Evolutionary conservation across 148 eudicot species (phyloP).

Genomic region (Dianthus caryophyllus): DNA sequence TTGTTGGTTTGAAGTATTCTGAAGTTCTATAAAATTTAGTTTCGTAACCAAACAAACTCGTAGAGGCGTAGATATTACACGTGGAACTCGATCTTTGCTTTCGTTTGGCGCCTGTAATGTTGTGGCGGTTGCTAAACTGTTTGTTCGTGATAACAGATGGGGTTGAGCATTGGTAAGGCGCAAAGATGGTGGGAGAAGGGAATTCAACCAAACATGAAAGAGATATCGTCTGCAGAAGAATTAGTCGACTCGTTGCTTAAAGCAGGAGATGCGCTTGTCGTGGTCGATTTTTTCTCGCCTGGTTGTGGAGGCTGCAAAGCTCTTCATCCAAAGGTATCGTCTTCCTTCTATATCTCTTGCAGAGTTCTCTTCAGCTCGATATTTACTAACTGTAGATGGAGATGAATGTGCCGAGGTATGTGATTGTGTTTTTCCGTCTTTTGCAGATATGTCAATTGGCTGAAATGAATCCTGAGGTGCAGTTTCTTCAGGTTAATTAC

Average conservation of each 20-base stretch:
- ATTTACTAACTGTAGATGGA: not conserved
- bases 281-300: constrained; percentile 79
- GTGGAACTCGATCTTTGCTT: not conserved
- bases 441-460: constrained; percentile 78
- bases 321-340: constrained; percentile 81
- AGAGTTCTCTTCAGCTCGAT: not conserved
- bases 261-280: constrained; percentile 69
- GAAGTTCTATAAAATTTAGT: too few species aligned
- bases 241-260: constrained; percentile 52
- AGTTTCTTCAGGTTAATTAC: constrained; percentile 69
- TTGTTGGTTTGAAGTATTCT: too few species aligned
- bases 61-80: not conserved
- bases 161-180: constrained; percentile 49
- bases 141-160: constrained; percentile 32
- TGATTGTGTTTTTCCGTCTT: not conserved
- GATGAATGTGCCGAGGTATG: not conserved
- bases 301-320: constrained; percentile 90
- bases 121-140: not conserved
- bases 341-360: not conserved
- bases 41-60: not conserved
- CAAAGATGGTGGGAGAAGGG: constrained; percentile 90
- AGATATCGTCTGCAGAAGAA: constrained; percentile 53
- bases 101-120: not conserved
- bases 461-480: constrained; percentile 76
- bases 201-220: constrained; percentile 65